phyloP scores from a whole-genome alignment of 176 grass and related monocot genomes.

The Aegilops tauschii region DNA sequence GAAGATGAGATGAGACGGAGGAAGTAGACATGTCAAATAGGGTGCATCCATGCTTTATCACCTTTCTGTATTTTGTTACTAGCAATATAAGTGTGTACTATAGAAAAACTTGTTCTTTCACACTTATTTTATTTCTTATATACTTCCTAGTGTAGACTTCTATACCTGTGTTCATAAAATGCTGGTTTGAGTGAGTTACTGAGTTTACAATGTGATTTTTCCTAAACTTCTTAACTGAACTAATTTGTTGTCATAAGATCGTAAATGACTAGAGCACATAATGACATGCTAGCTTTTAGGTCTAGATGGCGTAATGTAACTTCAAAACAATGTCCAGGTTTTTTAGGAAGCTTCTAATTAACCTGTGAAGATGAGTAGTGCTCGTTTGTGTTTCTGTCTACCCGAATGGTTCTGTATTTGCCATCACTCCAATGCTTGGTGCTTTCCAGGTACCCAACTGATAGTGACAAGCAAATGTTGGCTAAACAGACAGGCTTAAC shows the following conservation, averaged over 20 bases:
- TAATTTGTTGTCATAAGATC: not conserved
- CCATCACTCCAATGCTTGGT: not conserved
- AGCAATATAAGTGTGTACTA: not conserved
- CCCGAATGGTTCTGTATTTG: not conserved
- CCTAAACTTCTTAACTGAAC: not conserved
- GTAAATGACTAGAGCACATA: not conserved
- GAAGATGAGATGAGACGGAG: no score
- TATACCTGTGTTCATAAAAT: no score
- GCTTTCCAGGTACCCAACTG: slow-evolving; percentile 75
- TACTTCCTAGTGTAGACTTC: no score
- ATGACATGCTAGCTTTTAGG: not conserved
- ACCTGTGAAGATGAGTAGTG: not conserved
- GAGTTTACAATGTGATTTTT: not conserved
- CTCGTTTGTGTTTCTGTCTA: not conserved
- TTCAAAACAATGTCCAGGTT: not conserved
- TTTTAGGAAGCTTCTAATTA: not conserved
- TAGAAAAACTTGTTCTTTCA: not conserved
- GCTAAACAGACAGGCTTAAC: slow-evolving; percentile 87
- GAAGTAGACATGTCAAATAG: not conserved
- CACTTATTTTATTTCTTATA: not conserved
- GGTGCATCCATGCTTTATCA: not conserved
- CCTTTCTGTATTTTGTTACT: not conserved
- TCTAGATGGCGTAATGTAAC: not conserved
- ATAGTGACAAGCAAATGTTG: slow-evolving; percentile 88
- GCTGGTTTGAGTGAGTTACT: no score